Evolutionary conservation across 495 filamentous ascomycete species (phyloP).

Genomic region (Parachaetomium inaequale): DNA sequence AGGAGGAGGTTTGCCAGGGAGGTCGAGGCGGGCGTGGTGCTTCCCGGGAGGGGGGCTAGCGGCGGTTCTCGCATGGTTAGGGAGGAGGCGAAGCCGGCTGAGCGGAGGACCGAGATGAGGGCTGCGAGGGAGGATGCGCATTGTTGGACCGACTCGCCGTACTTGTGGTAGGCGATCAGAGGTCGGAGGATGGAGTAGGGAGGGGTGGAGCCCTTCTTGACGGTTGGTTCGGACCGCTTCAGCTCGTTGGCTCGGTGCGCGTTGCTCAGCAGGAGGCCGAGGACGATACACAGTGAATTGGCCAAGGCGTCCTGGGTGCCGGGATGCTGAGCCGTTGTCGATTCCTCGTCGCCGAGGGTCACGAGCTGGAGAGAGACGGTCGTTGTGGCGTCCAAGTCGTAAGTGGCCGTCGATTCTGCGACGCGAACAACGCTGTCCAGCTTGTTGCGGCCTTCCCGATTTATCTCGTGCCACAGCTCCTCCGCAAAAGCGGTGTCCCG

Average conservation of each 20-base stretch:
- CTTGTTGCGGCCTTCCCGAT: constrained; percentile 70
- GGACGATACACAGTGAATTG: constrained; percentile 54
- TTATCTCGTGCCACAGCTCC: constrained; percentile 90
- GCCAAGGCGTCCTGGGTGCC: constrained; percentile 46
- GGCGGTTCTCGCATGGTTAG: constrained; percentile 27
- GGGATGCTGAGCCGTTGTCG: constrained; percentile 9
- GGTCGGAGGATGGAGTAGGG: constrained; percentile 63
- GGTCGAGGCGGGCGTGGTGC: constrained; percentile 12
- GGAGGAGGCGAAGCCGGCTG: constrained; percentile 26
- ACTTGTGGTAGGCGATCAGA: constrained; percentile 60
- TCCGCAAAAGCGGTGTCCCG: constrained; percentile 86
- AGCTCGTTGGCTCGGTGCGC: constrained; percentile 62
- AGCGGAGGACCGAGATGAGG: constrained; percentile 22
- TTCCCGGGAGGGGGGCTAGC: constrained; percentile 12
- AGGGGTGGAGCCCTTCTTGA: constrained; percentile 42
- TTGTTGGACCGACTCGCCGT: constrained; percentile 44
- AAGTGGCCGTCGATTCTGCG: constrained; percentile 54
- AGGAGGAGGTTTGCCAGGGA: constrained; percentile 24
- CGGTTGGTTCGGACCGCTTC: constrained; percentile 33
- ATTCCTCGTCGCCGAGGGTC: constrained; percentile 38
- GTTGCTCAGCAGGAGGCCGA: constrained; percentile 64
- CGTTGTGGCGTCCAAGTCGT: constrained; percentile 44
- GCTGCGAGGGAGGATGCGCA: constrained; percentile 19
- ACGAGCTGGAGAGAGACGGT: constrained; percentile 55
- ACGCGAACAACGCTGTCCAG: constrained; percentile 62